These are phyloP conservation scores for Dictyostelium citrinum DNA, from an alignment of 78 protist species.

Conservation along the genomic window DNA sequence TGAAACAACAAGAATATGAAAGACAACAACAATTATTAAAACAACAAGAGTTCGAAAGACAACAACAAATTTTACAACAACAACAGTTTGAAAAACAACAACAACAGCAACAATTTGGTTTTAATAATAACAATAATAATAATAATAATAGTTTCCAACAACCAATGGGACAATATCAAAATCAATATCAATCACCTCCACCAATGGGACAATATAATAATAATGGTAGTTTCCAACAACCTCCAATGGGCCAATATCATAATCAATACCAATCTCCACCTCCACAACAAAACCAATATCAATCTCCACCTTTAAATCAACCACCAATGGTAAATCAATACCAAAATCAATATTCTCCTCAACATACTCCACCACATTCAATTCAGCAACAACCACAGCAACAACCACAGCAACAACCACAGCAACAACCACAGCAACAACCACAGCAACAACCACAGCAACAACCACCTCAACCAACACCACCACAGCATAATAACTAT, in stretches of 20 bases:
- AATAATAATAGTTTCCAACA: neutral
- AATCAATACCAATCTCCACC: neutral
- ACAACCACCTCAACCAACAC: neutral
- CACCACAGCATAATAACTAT: neutral
- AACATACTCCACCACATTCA: neutral
- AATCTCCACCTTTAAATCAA: neutral
- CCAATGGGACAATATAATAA: neutral
- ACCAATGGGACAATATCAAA: neutral
- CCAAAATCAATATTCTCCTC: neutral
- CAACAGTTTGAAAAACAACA: neutral
- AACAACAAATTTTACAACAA: neutral
- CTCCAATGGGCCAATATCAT: neutral
- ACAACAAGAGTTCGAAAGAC: neutral
- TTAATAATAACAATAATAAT: neutral
- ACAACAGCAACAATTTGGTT: neutral
- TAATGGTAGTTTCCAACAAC: neutral
- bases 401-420: neutral
- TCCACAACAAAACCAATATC: neutral
- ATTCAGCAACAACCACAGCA: neutral
- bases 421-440: neutral
- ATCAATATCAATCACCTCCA: constrained; percentile 6
- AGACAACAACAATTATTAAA: constrained; percentile 21
- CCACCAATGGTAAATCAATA: neutral
- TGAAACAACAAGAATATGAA: neutral
- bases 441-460: neutral